phyloP scores from a whole-genome alignment of 129 eudicot species.

The Apium graveolens region DNA sequence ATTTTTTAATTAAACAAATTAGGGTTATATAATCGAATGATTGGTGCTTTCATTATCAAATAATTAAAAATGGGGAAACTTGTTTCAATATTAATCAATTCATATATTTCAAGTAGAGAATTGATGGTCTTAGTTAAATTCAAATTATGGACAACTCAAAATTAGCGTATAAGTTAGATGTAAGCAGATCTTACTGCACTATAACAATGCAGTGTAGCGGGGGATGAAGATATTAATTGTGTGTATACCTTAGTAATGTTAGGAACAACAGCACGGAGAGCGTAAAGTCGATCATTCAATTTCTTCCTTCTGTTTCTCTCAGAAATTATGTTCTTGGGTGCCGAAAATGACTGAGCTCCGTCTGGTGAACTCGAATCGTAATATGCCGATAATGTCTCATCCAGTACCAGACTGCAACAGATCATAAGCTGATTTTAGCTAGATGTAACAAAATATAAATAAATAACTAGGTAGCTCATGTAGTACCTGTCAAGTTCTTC shows the following conservation, averaged over 20 bases:
- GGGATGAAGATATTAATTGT: background rate
- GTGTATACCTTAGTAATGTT: background rate
- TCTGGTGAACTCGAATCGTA: background rate
- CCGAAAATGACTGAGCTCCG: background rate
- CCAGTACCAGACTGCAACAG: background rate
- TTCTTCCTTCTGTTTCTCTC: slow-evolving; percentile 58
- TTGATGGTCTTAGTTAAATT: background rate
- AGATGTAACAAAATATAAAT: background rate
- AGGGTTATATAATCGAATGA: background rate
- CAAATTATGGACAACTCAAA: background rate
- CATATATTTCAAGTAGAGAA: background rate
- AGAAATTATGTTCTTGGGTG: background rate
- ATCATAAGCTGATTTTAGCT: no score
- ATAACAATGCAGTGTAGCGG: background rate
- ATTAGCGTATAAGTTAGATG: background rate
- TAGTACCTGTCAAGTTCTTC: background rate
- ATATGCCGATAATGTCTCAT: slow-evolving; percentile 2
- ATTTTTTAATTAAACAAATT: no score
- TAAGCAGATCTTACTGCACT: background rate
- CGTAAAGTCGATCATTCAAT: slow-evolving; percentile 67
- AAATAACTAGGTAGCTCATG: background rate
- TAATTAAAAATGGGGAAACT: no score
- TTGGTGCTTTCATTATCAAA: background rate
- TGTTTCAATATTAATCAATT: background rate
- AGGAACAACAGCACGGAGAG: slow-evolving; percentile 16